Conservation (phyloP, 2,329 filamentous ascomycete genomes). For the Aspergillus sp. region DNA sequence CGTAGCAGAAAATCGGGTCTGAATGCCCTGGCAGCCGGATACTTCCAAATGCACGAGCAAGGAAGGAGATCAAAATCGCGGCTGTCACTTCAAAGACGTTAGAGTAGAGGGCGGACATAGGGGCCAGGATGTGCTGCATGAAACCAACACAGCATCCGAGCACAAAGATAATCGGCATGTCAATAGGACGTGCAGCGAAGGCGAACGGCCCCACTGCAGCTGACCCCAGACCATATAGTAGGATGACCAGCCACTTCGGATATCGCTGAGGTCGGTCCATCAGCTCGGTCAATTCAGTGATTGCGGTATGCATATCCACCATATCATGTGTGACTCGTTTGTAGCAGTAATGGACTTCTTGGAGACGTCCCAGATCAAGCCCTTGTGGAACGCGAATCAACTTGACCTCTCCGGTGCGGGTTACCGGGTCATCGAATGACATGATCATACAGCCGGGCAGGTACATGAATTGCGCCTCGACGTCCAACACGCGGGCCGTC, state of each 20-base stretch:
- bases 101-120: slow-evolving; percentile 64
- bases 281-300: slow-evolving; percentile 46
- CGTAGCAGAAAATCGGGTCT: slow-evolving; percentile 61
- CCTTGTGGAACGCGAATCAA: slow-evolving; percentile 40
- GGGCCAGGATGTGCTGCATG: slow-evolving; percentile 70
- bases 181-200: slow-evolving; percentile 68
- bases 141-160: slow-evolving; percentile 70
- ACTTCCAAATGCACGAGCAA: slow-evolving; percentile 65
- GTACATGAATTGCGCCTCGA: slow-evolving; percentile 84
- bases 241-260: slow-evolving; percentile 51
- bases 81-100: slow-evolving; percentile 44
- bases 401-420: slow-evolving; percentile 44
- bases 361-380: slow-evolving; percentile 41
- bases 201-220: slow-evolving; percentile 74
- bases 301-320: slow-evolving; percentile 40
- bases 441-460: slow-evolving; percentile 55
- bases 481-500: slow-evolving; percentile 79
- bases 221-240: slow-evolving; percentile 71
- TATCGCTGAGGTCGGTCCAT: slow-evolving; percentile 57
- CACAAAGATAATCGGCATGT: slow-evolving; percentile 52
- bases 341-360: slow-evolving; percentile 42
- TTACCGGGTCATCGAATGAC: slow-evolving; percentile 60
- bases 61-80: slow-evolving; percentile 63
- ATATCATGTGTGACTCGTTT: slow-evolving; percentile 44
- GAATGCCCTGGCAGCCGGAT: slow-evolving; percentile 42